Evolutionary conservation across 352 stramenopile species (phyloP).

Genomic region (Phytophthora lateralis): DNA sequence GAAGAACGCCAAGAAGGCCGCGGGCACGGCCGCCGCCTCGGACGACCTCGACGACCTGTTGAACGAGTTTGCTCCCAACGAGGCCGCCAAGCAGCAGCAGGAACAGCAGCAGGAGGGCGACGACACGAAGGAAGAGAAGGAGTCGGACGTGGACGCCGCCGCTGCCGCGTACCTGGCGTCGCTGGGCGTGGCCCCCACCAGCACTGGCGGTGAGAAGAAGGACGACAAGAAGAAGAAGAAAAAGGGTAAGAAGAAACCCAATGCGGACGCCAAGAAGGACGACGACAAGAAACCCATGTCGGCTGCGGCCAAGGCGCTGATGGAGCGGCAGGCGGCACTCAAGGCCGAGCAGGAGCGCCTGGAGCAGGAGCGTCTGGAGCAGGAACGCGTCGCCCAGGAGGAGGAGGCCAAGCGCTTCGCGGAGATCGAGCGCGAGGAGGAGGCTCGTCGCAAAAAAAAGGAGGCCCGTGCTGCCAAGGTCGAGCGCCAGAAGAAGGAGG

Average conservation of each 20-base stretch:
- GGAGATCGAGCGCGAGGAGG: slow-evolving; percentile 58
- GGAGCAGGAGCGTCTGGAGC: slow-evolving; percentile 58
- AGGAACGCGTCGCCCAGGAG: slow-evolving; percentile 69
- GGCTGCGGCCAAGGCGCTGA: slow-evolving; percentile 68
- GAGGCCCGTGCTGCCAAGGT: slow-evolving; percentile 87
- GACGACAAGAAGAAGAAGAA: slow-evolving; percentile 90
- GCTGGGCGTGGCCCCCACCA: slow-evolving; percentile 64
- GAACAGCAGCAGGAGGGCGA: slow-evolving; percentile 18
- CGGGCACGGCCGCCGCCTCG: slow-evolving; percentile 26
- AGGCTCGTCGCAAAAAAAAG: slow-evolving; percentile 81
- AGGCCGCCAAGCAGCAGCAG: slow-evolving; percentile 10
- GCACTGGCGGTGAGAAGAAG: slow-evolving; percentile 57
- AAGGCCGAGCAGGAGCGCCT: slow-evolving; percentile 79
- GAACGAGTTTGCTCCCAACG: slow-evolving; percentile 64
- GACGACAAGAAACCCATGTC: slow-evolving; percentile 78
- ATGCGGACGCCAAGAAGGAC: slow-evolving; percentile 57
- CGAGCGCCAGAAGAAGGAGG: slow-evolving; percentile 95
- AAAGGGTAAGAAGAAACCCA: slow-evolving; percentile 81
- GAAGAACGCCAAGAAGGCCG: slow-evolving; percentile 71
- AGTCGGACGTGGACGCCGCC: slow-evolving; percentile 62
- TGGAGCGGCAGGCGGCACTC: slow-evolving; percentile 76
- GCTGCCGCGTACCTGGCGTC: slow-evolving; percentile 80
- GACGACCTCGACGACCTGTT: slow-evolving; percentile 79
- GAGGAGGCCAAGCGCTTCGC: slow-evolving; percentile 63
- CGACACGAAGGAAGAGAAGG: slow-evolving; percentile 23